Conservation (phyloP, 2,329 filamentous ascomycete species). For the Fusarium odoratissimum region DNA sequence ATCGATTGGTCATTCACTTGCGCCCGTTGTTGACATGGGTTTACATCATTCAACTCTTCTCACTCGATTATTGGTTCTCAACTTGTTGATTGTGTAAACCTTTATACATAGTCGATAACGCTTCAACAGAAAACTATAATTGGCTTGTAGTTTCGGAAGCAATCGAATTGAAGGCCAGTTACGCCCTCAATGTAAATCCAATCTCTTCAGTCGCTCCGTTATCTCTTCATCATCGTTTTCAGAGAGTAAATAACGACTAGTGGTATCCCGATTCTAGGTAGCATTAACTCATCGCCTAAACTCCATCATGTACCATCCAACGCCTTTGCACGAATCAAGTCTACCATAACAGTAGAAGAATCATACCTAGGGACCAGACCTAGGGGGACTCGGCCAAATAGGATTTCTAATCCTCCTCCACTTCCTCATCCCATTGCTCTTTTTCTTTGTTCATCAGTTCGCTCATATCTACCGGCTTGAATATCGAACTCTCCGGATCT, state of each 20-base stretch:
- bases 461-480: constrained; percentile 78
- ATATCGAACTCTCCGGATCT: constrained; percentile 77
- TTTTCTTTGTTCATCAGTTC: constrained; percentile 79
- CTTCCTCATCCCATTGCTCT: constrained; percentile 84
- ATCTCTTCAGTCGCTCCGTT: background rate
- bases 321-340: constrained; percentile 29
- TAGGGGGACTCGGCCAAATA: constrained; percentile 20
- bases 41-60: constrained; percentile 12
- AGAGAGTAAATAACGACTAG: background rate
- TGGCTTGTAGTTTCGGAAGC: background rate
- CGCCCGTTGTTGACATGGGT: constrained; percentile 16
- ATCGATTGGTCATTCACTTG: constrained; percentile 23
- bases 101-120: constrained; percentile 27
- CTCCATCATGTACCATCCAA: constrained; percentile 22
- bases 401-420: constrained; percentile 68
- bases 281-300: constrained; percentile 12
- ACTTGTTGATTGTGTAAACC: background rate
- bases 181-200: background rate
- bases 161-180: background rate
- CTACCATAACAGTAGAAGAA: background rate
- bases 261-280: constrained; percentile 25
- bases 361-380: background rate
- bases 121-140: background rate
- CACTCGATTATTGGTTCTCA: constrained; percentile 11
- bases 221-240: background rate